Base-by-base conservation (phyloP, 768 basidiomycete species). In the Leccinum uliginosum region DNA sequence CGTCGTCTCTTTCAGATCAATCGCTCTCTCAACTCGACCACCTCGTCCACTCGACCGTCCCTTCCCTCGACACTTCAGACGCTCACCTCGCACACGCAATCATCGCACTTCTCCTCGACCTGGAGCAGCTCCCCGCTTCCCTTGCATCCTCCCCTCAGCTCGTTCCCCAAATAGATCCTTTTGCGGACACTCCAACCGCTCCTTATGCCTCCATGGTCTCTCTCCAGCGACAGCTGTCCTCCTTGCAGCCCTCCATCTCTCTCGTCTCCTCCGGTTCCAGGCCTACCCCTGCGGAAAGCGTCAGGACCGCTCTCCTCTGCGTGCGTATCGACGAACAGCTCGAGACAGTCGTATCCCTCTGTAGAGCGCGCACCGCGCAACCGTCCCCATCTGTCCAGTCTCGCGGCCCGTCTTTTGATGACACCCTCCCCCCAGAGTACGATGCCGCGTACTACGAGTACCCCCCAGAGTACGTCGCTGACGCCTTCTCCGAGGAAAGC, bases 231-330 rank as follows among this genome's bases (percentile, higher is more conserved):
- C 87, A 89, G 53, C 74, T 92, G 23, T 83, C 80, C 59, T 85
- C 85, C 57, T 68, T 92, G 11, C 86, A 87, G 66, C 65, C 83
- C 1, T 58, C 65, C 5, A n/a, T 27, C 19, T 17, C 43, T 2
- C 48, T 58, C 38, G 11, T 59, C 0, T 58, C 59, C 30, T 56
- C 64, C 6, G 54, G 35, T 6, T 54, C 59, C n/a, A 49, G 50
- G 30, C 49, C 53, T 21, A 57, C 80, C 21, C 83, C 83, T 3
- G 75, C 75, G 12, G 73, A 78, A 34, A 76, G 67, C 10, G 82
- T 87, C 2, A 84, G 88, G 65, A 73, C 78, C 1, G 79, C 86
- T 1, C 75, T 91, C 12, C 73, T 94, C 0, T 94, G 91, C 91
- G 74, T 81, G 3, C 77, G 80, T 32, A 84, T 93, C 29, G 89